Evolutionary conservation across 352 stramenopile species (phyloP).

Genomic region (Saprolegnia diclina): DNA sequence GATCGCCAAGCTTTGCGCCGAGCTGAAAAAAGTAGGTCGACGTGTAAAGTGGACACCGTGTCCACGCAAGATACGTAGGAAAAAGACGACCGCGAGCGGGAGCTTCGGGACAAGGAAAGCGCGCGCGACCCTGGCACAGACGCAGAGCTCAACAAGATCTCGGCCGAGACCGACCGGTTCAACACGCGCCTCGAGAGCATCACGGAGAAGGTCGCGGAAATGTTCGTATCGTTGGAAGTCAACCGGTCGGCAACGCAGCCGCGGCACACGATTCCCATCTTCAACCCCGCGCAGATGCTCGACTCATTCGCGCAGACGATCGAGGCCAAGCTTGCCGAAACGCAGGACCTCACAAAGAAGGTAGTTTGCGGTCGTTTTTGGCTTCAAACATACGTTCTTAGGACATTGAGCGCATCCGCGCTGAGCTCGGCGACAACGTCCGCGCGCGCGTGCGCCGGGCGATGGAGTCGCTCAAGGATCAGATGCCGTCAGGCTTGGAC

Average conservation of each 20-base stretch:
- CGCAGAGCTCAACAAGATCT: constrained; percentile 1
- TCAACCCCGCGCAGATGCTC: constrained; percentile 21
- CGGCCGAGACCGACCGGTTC: constrained; percentile 48
- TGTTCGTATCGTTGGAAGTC: constrained; percentile 42
- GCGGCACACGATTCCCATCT: constrained; percentile 24
- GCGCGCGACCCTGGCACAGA: background rate
- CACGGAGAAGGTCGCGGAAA: constrained; percentile 67
- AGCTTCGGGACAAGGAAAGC: constrained; percentile 34
- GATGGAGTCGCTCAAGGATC: constrained; percentile 53
- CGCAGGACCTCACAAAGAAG: constrained; percentile 30
- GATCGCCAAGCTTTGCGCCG: constrained; percentile 21
- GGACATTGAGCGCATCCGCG: constrained; percentile 51
- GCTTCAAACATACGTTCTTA: too few species aligned
- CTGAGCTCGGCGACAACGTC: constrained; percentile 63
- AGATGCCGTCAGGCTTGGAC: constrained; percentile 29
- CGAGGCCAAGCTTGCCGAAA: constrained; percentile 23
- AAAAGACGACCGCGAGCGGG: constrained; percentile 40
- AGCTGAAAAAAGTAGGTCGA: constrained; percentile 34
- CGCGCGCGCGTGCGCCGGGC: constrained; percentile 49
- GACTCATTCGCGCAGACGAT: constrained; percentile 26
- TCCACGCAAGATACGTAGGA: background rate
- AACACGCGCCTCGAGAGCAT: constrained; percentile 68
- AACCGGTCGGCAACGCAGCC: constrained; percentile 29
- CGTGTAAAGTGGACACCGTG: background rate
- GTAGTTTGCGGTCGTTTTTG: constrained; percentile 69